A percentile compares a stretch with the other conserved stretches of the same genome.
These are phyloP conservation scores for Colletotrichum gigasporum DNA, from an alignment of 2,329 filamentous ascomycete genomes.

Conservation along the genomic window DNA sequence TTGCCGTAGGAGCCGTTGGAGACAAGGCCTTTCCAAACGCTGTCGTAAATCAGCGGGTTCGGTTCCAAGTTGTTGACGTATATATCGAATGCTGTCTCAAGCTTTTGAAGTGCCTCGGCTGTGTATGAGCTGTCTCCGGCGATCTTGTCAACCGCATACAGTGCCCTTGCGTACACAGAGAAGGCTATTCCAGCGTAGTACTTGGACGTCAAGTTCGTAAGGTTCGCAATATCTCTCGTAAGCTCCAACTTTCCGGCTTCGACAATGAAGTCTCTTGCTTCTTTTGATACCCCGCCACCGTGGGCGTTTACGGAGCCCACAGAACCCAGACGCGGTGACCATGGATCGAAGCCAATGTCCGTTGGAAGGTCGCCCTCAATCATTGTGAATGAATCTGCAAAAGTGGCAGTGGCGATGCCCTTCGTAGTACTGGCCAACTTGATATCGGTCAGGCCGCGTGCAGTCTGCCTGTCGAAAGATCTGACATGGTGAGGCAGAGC, in stretches of 20 bases:
- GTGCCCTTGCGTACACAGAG: conserved; percentile 73
- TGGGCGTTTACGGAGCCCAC: conserved; percentile 61
- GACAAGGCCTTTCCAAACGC: conserved; percentile 76
- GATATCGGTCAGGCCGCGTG: conserved; percentile 59
- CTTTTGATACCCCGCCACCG: conserved; percentile 50
- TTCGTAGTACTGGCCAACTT: conserved; percentile 80
- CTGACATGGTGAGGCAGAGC: conserved; percentile 80
- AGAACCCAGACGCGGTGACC: conserved; percentile 54
- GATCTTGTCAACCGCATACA: conserved; percentile 67
- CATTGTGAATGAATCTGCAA: conserved; percentile 76
- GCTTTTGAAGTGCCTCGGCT: conserved; percentile 58
- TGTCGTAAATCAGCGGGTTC: conserved; percentile 64
- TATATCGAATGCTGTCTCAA: conserved; percentile 67
- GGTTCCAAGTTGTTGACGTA: conserved; percentile 70
- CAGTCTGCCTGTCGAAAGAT: conserved; percentile 67
- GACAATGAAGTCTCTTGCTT: conserved; percentile 62
- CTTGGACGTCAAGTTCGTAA: conserved; percentile 78
- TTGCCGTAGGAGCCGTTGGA: conserved; percentile 73
- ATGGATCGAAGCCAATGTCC: conserved; percentile 67
- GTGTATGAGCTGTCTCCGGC: conserved; percentile 62
- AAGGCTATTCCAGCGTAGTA: conserved; percentile 83
- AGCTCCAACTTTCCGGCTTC: conserved; percentile 71
- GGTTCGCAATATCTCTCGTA: conserved; percentile 69
- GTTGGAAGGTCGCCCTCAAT: conserved; percentile 72
- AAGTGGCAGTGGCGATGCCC: conserved; percentile 75